A percentile compares a stretch with the other conserved stretches of the same genome.
Conservation (phyloP, 1,284 basidiomycete genomes). For the Laetiporus sulphureus region DNA sequence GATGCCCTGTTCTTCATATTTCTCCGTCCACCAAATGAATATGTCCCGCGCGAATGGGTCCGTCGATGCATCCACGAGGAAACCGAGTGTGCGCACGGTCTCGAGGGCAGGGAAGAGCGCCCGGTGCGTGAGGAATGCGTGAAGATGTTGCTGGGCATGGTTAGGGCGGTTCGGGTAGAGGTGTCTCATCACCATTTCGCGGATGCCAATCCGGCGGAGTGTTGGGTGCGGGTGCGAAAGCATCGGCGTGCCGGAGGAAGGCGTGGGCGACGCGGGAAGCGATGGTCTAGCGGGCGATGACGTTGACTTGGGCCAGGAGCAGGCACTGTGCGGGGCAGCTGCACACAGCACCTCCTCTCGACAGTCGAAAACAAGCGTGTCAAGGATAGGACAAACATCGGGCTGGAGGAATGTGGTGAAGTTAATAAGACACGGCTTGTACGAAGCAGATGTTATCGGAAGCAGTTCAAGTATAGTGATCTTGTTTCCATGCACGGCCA, state of each 20-base stretch:
- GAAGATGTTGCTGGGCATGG: conserved; percentile 32
- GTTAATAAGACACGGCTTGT: conserved; percentile 26
- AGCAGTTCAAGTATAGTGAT: conserved; percentile 35
- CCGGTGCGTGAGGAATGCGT: conserved; percentile 30
- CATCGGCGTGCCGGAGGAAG: conserved; percentile 17
- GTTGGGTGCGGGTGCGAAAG: conserved; percentile 28
- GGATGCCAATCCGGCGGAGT: conserved; percentile 40
- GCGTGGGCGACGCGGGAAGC: not conserved
- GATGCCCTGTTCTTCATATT: conserved; percentile 40
- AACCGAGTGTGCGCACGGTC: conserved; percentile 38
- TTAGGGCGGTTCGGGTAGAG: conserved; percentile 37
- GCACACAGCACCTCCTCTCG: conserved; percentile 14
- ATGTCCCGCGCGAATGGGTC: conserved; percentile 39
- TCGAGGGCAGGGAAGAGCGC: conserved; percentile 38
- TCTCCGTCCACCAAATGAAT: conserved; percentile 49
- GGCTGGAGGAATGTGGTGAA: conserved; percentile 37
- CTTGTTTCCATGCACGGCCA: conserved; percentile 33
- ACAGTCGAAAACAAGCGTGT: conserved; percentile 33
- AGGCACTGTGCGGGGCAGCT: conserved; percentile 6
- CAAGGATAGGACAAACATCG: conserved; percentile 37
- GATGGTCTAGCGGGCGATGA: not conserved
- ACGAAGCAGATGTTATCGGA: conserved; percentile 27
- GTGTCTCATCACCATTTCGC: conserved; percentile 32
- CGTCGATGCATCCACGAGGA: conserved; percentile 37
- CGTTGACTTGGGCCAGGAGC: conserved; percentile 6